A percentile compares a stretch with the other conserved stretches of the same genome.
phyloP scores from a whole-genome alignment of 805 yeast species.

The Candida hispaniensis region DNA sequence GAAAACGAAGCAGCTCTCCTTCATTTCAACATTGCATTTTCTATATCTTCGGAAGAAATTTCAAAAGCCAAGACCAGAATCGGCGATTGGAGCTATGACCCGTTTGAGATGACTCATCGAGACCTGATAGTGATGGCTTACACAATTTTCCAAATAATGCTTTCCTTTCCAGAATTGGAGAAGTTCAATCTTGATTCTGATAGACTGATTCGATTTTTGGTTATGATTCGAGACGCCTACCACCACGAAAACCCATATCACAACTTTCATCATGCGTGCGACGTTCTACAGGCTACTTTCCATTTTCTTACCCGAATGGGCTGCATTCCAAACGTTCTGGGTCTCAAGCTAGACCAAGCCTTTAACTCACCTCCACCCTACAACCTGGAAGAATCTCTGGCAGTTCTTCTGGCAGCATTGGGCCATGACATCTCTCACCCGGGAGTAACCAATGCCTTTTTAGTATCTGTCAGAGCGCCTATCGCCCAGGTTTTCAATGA shows the following conservation, averaged over 20 bases:
- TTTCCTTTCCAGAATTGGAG: constrained; percentile 18
- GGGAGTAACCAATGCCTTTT: constrained; percentile 76
- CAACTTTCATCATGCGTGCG: constrained; percentile 91
- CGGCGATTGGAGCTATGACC: constrained; percentile 14
- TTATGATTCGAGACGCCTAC: constrained; percentile 66
- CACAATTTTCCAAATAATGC: constrained; percentile 11
- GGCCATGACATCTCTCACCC: constrained; percentile 98
- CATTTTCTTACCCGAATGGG: constrained; percentile 37
- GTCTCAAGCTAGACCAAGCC: neutral
- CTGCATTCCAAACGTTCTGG: constrained; percentile 23
- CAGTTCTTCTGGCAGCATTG: constrained; percentile 65
- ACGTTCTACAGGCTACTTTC: constrained; percentile 85
- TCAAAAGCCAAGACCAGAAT: constrained; percentile 6
- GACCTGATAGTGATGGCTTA: constrained; percentile 14
- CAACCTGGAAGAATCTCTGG: constrained; percentile 39
- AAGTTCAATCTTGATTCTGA: constrained; percentile 30
- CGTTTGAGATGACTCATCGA: constrained; percentile 8
- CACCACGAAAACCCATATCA: constrained; percentile 84
- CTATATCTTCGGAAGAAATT: constrained; percentile 2
- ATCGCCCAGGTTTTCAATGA: constrained; percentile 52
- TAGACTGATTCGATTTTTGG: constrained; percentile 47
- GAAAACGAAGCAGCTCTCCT: constrained; percentile 9
- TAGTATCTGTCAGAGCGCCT: constrained; percentile 49
- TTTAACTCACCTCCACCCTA: constrained; percentile 16
- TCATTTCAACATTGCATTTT: constrained; percentile 6